These are phyloP conservation scores for Neostapfia colusana DNA, from an alignment of 176 grass and related monocot species.

Conservation along the genomic window DNA sequence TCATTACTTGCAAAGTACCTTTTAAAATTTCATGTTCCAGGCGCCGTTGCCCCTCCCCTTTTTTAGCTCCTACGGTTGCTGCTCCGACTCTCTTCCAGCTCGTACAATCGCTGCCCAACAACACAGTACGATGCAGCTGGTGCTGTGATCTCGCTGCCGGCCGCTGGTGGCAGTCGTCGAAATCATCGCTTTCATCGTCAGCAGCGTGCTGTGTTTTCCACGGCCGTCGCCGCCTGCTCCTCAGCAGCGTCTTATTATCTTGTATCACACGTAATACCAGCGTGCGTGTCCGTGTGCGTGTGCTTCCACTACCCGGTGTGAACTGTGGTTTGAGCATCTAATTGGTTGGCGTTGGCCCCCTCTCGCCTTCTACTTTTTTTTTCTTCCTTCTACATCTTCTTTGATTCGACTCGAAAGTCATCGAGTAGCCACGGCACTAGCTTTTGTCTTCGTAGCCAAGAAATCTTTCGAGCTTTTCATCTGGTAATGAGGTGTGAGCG, in stretches of 20 bases:
- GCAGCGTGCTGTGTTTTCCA: too few relatives aligned
- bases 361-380: background rate
- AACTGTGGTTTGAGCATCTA: background rate
- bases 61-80: background rate
- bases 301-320: background rate
- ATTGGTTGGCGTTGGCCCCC: background rate
- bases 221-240: background rate
- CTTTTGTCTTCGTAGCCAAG: background rate
- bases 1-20: too few relatives aligned
- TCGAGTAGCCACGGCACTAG: background rate
- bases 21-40: too few relatives aligned
- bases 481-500: background rate
- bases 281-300: constrained; percentile 11
- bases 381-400: too few relatives aligned
- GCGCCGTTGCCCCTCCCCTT: too few relatives aligned
- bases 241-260: background rate
- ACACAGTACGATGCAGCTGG: too few relatives aligned
- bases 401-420: background rate
- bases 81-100: constrained; percentile 20
- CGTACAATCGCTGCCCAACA: too few relatives aligned
- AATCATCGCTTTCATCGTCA: too few relatives aligned
- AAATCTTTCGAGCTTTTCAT: background rate
- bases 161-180: too few relatives aligned
- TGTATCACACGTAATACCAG: background rate
- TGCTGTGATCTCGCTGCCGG: too few relatives aligned